Percentiles rank a stretch among this genome's conserved stretches.
phyloP scores from a whole-genome alignment of 768 basidiomycete species.

The Tricholoma bakamatsutake region DNA sequence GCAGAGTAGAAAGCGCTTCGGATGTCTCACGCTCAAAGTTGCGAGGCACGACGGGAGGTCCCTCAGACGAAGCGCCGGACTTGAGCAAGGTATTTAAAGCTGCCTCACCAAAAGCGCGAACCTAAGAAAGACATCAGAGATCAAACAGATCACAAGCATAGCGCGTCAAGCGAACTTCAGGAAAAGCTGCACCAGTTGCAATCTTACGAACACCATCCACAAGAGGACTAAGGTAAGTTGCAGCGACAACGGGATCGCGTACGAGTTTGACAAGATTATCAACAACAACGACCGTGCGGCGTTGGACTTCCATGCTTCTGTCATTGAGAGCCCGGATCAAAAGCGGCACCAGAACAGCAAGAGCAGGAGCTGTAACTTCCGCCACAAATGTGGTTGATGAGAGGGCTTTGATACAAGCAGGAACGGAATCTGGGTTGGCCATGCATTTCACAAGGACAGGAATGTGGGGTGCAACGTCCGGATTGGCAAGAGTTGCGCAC shows the following conservation, averaged over 20 bases:
- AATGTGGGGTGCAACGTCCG: constrained; percentile 87
- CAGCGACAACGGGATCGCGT: constrained; percentile 84
- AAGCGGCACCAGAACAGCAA: constrained; percentile 92
- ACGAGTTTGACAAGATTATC: constrained; percentile 98
- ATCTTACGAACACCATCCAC: constrained; percentile 91
- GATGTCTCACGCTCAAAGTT: constrained; percentile 62
- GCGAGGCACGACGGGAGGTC: constrained; percentile 62
- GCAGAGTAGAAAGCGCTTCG: constrained; percentile 48
- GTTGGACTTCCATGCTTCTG: constrained; percentile 93
- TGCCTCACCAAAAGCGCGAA: constrained; percentile 87
- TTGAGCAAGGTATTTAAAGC: constrained; percentile 76
- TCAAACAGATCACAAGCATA: not conserved
- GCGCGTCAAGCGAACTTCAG: constrained; percentile 56
- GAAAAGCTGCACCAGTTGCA: constrained; percentile 88
- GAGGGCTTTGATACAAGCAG: constrained; percentile 90
- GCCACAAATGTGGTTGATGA: constrained; percentile 96
- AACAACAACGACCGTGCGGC: constrained; percentile 89
- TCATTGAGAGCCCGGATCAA: constrained; percentile 89
- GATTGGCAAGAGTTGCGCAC: constrained; percentile 87
- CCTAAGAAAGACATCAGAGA: constrained; percentile 29
- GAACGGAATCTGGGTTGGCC: constrained; percentile 82
- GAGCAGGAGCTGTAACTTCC: constrained; percentile 93
- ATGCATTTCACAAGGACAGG: constrained; percentile 90
- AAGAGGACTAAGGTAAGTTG: constrained; percentile 78
- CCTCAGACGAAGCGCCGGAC: constrained; percentile 76